These are phyloP conservation scores for Melaleuca quinquenervia DNA, from an alignment of 345 rosid species.

Conservation along the genomic window DNA sequence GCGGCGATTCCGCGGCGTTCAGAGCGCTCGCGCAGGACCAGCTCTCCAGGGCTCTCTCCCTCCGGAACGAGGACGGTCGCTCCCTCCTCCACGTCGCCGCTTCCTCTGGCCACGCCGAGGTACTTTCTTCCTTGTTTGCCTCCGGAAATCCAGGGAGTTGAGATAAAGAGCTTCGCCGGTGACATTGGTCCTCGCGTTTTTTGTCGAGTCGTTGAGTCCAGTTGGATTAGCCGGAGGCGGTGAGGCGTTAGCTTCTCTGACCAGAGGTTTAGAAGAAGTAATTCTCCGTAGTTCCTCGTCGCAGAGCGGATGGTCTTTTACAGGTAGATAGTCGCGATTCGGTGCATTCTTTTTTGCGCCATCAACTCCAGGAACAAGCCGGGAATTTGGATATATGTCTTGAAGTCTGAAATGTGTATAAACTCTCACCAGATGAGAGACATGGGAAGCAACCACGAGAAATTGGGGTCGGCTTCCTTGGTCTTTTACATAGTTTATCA, in stretches of 20 bases:
- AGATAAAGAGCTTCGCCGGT: background rate
- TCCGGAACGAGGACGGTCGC: slow-evolving; percentile 74
- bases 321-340: background rate
- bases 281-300: background rate
- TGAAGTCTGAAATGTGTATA: background rate
- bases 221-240: background rate
- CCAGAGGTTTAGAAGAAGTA: background rate
- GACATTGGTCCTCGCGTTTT: background rate
- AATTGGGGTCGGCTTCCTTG: background rate
- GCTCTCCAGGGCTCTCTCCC: slow-evolving; percentile 32
- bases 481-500: background rate
- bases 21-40: slow-evolving; percentile 36
- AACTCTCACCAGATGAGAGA: background rate
- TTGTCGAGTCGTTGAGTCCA: background rate
- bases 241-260: background rate
- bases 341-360: background rate
- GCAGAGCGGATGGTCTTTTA: background rate
- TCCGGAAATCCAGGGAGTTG: background rate
- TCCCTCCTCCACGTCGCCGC: slow-evolving; percentile 81
- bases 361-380: background rate
- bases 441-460: background rate
- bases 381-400: background rate
- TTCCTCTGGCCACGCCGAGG: slow-evolving; percentile 48
- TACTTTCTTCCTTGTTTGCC: background rate
- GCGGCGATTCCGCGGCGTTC: slow-evolving; percentile 58